Conservation (phyloP, 1,139 yeast species). For the Diutina scorzettiae region DNA sequence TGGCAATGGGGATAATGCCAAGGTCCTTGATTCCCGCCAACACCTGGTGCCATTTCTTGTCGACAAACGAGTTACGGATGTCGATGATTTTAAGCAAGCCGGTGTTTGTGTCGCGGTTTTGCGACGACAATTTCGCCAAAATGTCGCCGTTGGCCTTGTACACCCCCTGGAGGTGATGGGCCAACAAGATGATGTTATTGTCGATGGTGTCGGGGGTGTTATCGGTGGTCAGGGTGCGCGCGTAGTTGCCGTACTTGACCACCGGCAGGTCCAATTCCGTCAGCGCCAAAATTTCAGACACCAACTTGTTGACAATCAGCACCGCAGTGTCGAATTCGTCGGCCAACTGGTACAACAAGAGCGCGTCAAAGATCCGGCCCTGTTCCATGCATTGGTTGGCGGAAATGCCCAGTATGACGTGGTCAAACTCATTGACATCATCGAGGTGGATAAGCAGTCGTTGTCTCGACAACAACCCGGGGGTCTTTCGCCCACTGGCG, state of each 20-base stretch:
- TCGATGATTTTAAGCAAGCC: slow-evolving; percentile 54
- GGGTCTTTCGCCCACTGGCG: slow-evolving; percentile 50
- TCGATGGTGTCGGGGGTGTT: slow-evolving; percentile 21
- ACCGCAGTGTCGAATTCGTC: slow-evolving; percentile 87
- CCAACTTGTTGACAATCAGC: slow-evolving; percentile 55
- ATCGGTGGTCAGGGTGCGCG: slow-evolving; percentile 12
- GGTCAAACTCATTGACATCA: slow-evolving; percentile 35
- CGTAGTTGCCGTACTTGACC: slow-evolving; percentile 24
- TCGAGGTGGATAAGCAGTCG: slow-evolving; percentile 52
- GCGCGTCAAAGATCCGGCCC: slow-evolving; percentile 80
- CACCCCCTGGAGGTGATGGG: slow-evolving; percentile 41
- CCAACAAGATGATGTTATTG: slow-evolving; percentile 41
- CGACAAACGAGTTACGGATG: slow-evolving; percentile 50
- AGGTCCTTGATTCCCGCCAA: slow-evolving; percentile 45
- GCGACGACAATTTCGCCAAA: slow-evolving; percentile 28
- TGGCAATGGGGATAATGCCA: slow-evolving; percentile 52
- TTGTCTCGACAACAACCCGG: slow-evolving; percentile 80
- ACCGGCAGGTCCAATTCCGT: slow-evolving; percentile 63
- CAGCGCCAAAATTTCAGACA: slow-evolving; percentile 70
- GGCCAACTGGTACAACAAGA: slow-evolving; percentile 74
- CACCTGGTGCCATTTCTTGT: slow-evolving; percentile 50
- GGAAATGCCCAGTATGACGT: slow-evolving; percentile 67
- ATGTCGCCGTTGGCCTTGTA: slow-evolving; percentile 43
- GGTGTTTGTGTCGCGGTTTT: slow-evolving; percentile 50
- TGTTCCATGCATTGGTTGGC: slow-evolving; percentile 87